Conservation (phyloP, 1,284 basidiomycete species). For the Ustilago crameri region DNA sequence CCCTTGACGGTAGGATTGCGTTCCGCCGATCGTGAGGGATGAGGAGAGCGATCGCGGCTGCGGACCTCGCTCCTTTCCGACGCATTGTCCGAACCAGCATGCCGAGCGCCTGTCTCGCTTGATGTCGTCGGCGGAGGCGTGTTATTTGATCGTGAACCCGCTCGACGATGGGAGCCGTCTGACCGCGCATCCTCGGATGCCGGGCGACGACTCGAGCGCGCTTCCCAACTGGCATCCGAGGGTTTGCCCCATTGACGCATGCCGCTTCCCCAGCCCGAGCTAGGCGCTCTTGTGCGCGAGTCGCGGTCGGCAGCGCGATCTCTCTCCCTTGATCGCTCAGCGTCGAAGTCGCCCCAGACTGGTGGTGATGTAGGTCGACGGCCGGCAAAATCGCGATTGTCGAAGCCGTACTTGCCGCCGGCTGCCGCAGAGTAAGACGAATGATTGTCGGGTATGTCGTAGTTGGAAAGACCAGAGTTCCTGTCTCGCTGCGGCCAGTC, state of each 20-base stretch:
- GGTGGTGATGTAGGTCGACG: slow-evolving; percentile 31
- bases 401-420: slow-evolving; percentile 30
- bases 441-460: slow-evolving; percentile 20
- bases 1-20: not conserved
- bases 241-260: slow-evolving; percentile 46
- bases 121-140: slow-evolving; percentile 28
- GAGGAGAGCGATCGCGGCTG: slow-evolving; percentile 35
- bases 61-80: slow-evolving; percentile 29
- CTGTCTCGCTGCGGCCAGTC: slow-evolving; percentile 28
- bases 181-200: slow-evolving; percentile 34
- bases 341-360: slow-evolving; percentile 31
- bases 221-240: slow-evolving; percentile 31
- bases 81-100: slow-evolving; percentile 19
- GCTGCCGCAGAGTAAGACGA: slow-evolving; percentile 14
- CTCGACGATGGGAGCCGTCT: slow-evolving; percentile 28
- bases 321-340: slow-evolving; percentile 40
- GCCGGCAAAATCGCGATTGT: slow-evolving; percentile 30
- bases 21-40: slow-evolving; percentile 7
- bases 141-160: slow-evolving; percentile 22
- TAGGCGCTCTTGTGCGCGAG: slow-evolving; percentile 15
- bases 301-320: slow-evolving; percentile 35
- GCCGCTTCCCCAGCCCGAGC: slow-evolving; percentile 23
- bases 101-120: slow-evolving; percentile 14
- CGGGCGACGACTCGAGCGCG: slow-evolving; percentile 17
- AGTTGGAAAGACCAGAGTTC: slow-evolving; percentile 1